A percentile compares a stretch with the other conserved stretches of the same genome.
Evolutionary conservation across 345 rosid genomes (phyloP).

Genomic region (Populus deltoides): DNA sequence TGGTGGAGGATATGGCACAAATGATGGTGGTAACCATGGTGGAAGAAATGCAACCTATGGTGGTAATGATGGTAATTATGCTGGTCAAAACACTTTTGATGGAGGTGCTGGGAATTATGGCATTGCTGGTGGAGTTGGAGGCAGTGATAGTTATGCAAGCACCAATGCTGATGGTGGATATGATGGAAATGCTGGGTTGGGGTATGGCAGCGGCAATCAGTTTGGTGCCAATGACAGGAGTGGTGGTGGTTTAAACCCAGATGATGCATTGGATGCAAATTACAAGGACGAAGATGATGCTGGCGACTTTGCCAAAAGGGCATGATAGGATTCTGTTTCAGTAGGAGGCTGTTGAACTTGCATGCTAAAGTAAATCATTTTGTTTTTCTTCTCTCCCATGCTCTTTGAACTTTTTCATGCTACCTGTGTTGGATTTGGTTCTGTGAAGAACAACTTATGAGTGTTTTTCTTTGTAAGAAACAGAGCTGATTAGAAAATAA

Average conservation of each 20-base stretch:
- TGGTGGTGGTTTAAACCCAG: conserved; percentile 28
- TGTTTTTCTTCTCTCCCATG: background rate
- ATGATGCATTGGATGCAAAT: conserved; percentile 24
- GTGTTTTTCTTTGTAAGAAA: background rate
- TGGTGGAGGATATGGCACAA: conserved; percentile 15
- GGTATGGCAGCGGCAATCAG: conserved; percentile 23
- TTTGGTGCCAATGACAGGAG: conserved; percentile 26
- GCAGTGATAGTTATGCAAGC: conserved; percentile 18
- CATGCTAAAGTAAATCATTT: background rate
- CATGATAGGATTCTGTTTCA: conserved; percentile 31
- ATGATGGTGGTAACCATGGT: conserved; percentile 10
- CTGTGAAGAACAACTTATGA: conserved; percentile 1
- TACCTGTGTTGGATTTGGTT: background rate
- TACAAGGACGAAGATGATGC: conserved; percentile 37
- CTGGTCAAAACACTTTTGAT: conserved; percentile 8
- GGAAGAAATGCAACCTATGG: conserved; percentile 13
- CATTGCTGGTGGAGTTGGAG: conserved; percentile 29
- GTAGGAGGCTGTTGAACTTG: background rate
- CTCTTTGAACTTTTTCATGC: conserved; percentile 1
- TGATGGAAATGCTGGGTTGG: conserved; percentile 26
- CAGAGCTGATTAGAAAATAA: conserved; percentile 23
- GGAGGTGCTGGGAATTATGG: conserved; percentile 22
- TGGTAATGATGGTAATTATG: background rate
- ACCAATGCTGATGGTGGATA: conserved; percentile 32
- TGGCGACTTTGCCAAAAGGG: conserved; percentile 65